These are phyloP conservation scores for Microthlaspi erraticum DNA, from an alignment of 345 rosid species.

Conservation along the genomic window DNA sequence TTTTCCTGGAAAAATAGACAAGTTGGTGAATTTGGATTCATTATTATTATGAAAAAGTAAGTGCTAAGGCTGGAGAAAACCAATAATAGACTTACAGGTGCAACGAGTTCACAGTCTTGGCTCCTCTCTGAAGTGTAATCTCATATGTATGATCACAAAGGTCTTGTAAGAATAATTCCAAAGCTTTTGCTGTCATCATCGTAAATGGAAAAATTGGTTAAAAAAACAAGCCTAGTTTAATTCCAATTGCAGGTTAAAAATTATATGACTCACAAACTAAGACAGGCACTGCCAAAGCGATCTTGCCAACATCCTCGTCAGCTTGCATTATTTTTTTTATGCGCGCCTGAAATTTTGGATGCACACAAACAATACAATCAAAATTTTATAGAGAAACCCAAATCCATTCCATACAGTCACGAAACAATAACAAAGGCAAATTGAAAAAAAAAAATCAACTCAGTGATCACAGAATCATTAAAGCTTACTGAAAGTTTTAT, in stretches of 20 bases:
- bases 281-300: slow-evolving; percentile 94
- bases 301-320: slow-evolving; percentile 98
- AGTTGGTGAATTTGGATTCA: not conserved
- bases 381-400: not conserved
- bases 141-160: slow-evolving; percentile 94
- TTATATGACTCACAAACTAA: slow-evolving; percentile 76
- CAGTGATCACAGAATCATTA: not conserved
- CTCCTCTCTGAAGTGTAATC: slow-evolving; percentile 93
- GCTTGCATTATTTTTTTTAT: slow-evolving; percentile 99
- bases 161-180: slow-evolving; percentile 98
- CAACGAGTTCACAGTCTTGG: slow-evolving; percentile 88
- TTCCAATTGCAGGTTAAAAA: not conserved
- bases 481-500: not conserved
- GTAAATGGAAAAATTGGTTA: slow-evolving; percentile 15
- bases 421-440: not conserved
- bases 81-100: slow-evolving; percentile 68
- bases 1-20: slow-evolving; percentile 61
- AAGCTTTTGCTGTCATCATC: slow-evolving; percentile 83
- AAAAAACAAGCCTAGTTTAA: not conserved
- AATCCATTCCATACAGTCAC: not conserved
- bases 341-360: slow-evolving; percentile 69
- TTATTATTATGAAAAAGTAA: not conserved
- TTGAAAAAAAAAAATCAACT: no score
- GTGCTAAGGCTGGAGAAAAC: not conserved
- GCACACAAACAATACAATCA: not conserved